Conservation (phyloP, 1,139 yeast species). For the Saccharomyces hybrid region DNA sequence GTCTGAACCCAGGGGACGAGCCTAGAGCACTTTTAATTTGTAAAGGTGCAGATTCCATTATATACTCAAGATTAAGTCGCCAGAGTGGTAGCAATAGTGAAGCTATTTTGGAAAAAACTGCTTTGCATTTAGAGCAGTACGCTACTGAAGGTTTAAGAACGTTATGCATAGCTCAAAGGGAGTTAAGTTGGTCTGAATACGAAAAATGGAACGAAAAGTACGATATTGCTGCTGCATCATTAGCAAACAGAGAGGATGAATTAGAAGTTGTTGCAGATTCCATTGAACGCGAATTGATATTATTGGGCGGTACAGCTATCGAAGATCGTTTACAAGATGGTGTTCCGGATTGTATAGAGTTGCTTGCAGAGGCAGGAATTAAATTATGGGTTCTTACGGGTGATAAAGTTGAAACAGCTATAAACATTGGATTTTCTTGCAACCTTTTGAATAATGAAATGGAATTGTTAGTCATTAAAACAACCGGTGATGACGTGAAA, state of each 20-base stretch:
- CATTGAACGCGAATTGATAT: constrained; percentile 62
- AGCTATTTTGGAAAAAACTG: constrained; percentile 51
- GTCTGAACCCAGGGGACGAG: constrained; percentile 37
- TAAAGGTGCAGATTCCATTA: constrained; percentile 94
- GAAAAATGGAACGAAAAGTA: constrained; percentile 61
- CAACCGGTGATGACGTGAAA: constrained; percentile 40
- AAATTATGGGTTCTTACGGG: constrained; percentile 97
- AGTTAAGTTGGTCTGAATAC: constrained; percentile 54
- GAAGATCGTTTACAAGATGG: constrained; percentile 95
- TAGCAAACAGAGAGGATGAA: constrained; percentile 66
- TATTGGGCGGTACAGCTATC: constrained; percentile 95
- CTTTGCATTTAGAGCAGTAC: constrained; percentile 79
- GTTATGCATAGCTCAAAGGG: constrained; percentile 81
- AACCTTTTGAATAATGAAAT: constrained; percentile 78
- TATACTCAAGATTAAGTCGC: constrained; percentile 61
- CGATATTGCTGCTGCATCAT: constrained; percentile 68
- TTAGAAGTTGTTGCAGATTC: constrained; percentile 75
- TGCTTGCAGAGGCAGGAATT: constrained; percentile 83
- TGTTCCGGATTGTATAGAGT: constrained; percentile 87
- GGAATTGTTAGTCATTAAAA: constrained; percentile 69
- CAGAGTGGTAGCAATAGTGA: constrained; percentile 31
- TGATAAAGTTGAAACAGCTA: constrained; percentile 96
- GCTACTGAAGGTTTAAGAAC: constrained; percentile 98
- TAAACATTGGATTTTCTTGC: constrained; percentile 94
- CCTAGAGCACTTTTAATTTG: constrained; percentile 54